These are phyloP conservation scores for Beta vulgaris DNA, from an alignment of 148 eudicot species.

Conservation along the genomic window DNA sequence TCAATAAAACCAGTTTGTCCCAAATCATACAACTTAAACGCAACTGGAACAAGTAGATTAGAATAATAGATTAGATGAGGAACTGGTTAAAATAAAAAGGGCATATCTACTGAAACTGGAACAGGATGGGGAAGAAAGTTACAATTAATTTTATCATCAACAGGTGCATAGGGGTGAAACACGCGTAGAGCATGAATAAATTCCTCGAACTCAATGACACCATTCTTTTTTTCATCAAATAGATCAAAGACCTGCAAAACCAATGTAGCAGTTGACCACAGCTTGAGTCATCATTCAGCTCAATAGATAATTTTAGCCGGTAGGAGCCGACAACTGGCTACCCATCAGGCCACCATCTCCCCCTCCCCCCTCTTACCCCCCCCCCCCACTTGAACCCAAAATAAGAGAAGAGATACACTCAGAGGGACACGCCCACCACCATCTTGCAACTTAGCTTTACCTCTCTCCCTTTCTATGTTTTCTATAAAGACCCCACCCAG, in stretches of 20 bases:
- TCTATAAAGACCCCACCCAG: no score
- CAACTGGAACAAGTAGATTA: slow-evolving; percentile 55
- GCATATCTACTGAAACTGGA: neutral
- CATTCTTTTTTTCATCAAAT: slow-evolving; percentile 80
- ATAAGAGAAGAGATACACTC: no score
- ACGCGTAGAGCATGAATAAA: slow-evolving; percentile 69
- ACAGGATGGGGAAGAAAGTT: slow-evolving; percentile 24
- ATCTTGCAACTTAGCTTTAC: no score
- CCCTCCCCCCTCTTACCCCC: no score
- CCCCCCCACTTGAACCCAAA: no score
- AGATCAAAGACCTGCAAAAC: slow-evolving; percentile 75
- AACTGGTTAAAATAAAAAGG: neutral
- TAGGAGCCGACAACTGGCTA: no score
- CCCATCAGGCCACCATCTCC: no score
- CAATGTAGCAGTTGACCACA: neutral
- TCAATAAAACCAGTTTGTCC: slow-evolving; percentile 93
- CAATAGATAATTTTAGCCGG: no score
- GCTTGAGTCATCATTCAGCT: no score
- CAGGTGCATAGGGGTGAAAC: slow-evolving; percentile 70
- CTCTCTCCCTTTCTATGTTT: no score
- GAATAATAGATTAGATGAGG: slow-evolving; percentile 2
- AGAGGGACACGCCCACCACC: no score
- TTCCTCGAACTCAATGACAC: slow-evolving; percentile 83
- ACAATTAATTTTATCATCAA: slow-evolving; percentile 81
- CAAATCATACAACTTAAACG: slow-evolving; percentile 87